These are phyloP conservation scores for Cryptococcus sp. DNA, from an alignment of 1,284 basidiomycete genomes.

Conservation along the genomic window DNA sequence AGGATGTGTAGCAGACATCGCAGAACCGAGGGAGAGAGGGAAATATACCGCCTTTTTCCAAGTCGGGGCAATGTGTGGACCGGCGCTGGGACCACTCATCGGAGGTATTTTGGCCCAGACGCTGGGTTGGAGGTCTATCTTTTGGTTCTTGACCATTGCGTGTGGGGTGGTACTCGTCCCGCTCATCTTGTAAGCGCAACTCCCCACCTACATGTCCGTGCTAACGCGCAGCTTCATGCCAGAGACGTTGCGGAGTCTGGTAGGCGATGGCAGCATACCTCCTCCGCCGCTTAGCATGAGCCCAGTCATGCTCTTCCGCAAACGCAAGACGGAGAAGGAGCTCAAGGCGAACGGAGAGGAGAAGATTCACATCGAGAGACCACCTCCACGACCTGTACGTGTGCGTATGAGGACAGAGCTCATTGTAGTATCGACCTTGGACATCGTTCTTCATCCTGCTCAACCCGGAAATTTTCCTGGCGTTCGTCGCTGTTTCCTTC, in stretches of 20 bases:
- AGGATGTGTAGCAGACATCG: constrained; percentile 41
- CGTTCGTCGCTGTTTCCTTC: constrained; percentile 35
- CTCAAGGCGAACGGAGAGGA: constrained; percentile 15
- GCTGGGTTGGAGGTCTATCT: constrained; percentile 40
- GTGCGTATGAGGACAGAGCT: background rate
- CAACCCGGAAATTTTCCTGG: constrained; percentile 38
- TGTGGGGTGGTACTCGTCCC: constrained; percentile 25
- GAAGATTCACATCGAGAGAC: constrained; percentile 23
- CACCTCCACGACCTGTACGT: constrained; percentile 26
- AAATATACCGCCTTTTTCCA: constrained; percentile 39
- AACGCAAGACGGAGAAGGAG: constrained; percentile 19
- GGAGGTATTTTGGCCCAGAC: constrained; percentile 36
- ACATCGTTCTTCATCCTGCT: constrained; percentile 39
- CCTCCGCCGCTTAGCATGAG: constrained; percentile 29
- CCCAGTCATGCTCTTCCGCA: constrained; percentile 11
- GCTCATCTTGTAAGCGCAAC: constrained; percentile 28
- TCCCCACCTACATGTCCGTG: background rate
- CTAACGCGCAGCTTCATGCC: constrained; percentile 31
- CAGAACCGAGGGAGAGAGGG: constrained; percentile 43
- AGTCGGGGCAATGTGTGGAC: constrained; percentile 28
- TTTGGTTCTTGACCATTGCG: constrained; percentile 40
- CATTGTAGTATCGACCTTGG: constrained; percentile 35
- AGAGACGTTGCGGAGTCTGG: constrained; percentile 43
- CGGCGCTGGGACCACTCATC: constrained; percentile 27
- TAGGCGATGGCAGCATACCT: constrained; percentile 44